Evolutionary conservation across 1,284 basidiomycete genomes (phyloP), one percentile per base, ranked within the genome.

Genomic region (Melampsora americana): DNA sequence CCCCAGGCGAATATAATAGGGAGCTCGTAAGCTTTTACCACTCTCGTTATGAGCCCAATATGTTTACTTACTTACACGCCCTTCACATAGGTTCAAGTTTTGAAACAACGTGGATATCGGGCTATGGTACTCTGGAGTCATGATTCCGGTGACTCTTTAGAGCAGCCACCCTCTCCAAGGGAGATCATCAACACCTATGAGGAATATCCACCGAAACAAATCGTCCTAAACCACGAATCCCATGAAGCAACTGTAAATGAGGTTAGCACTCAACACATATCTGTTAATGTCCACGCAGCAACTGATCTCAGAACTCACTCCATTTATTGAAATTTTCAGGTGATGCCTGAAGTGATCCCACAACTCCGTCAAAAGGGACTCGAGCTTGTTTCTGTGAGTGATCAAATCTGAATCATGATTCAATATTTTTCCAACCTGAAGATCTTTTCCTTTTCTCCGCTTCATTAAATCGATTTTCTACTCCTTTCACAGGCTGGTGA

Each of bases 1-100:
- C 7, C 32, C 1, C 60, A 73, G 71, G 71, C 20, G 71, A 73
- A 66, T 73, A 73, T 39, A 73, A 73, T 30, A 46, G 66, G 18
- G 30, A 26, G 32, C 42, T 72, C 12, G 71, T 73, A 18, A 44
- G 71, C 59, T 28, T 53, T 46, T 35, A n/a, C 2, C n/a, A 23
- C 3, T 23, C 18, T 7, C 59, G 14, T 60, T 18, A 44, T 44
- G 23, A 16, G 23, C 39, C 59, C 7, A 23, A 14, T 23, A 30
- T n/a, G 9, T 60, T 48, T 65, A 1, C 6, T 20, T 28, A 30
- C 18, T 59, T n/a, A 59, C 53, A 59, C n/a, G 1, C 5, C 18
- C 5, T 6, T 16, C 14, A 14, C 18, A 9, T 30, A 12, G 16
- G 2, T 12, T 3, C 62, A 64, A n/a, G 20, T 56, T 59, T 5